Conservation (phyloP, 257 asterid species). For the Haberlea rhodopensis region DNA sequence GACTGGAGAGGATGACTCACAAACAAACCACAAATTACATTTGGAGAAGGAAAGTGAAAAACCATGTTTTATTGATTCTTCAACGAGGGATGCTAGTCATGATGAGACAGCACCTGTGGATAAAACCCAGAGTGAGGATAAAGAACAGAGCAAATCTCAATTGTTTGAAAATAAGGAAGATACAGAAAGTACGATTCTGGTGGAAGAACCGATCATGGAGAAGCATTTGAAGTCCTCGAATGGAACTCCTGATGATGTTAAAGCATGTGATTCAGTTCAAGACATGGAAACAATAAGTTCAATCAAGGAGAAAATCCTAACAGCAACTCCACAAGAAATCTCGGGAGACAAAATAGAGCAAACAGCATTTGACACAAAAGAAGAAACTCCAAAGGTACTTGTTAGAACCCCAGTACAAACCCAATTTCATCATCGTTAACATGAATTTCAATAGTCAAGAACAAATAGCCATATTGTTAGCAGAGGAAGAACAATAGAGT, state of each 20-base stretch:
- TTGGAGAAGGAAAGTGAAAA: neutral
- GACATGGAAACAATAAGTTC: neutral
- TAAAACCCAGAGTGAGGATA: neutral
- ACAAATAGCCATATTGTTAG: no score
- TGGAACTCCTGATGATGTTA: neutral
- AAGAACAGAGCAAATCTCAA: slow-evolving; percentile 3
- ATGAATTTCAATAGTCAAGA: no score
- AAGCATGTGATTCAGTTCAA: slow-evolving; percentile 2
- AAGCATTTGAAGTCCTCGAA: slow-evolving; percentile 6
- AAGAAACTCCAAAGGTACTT: slow-evolving; percentile 27
- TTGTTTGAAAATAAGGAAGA: neutral
- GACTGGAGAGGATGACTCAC: no score
- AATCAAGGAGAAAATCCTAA: neutral
- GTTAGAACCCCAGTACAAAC: slow-evolving; percentile 9
- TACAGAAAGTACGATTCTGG: slow-evolving; percentile 1
- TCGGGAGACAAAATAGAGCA: no score
- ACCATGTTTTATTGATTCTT: neutral
- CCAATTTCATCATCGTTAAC: no score
- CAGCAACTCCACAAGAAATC: neutral
- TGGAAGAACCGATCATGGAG: slow-evolving; percentile 1
- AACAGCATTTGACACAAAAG: neutral
- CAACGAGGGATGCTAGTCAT: no score
- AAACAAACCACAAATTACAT: neutral
- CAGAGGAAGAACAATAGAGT: no score
- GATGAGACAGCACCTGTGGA: neutral